These are phyloP conservation scores for Psilocybe cubensis DNA, from an alignment of 768 basidiomycete species.

Conservation along the genomic window DNA sequence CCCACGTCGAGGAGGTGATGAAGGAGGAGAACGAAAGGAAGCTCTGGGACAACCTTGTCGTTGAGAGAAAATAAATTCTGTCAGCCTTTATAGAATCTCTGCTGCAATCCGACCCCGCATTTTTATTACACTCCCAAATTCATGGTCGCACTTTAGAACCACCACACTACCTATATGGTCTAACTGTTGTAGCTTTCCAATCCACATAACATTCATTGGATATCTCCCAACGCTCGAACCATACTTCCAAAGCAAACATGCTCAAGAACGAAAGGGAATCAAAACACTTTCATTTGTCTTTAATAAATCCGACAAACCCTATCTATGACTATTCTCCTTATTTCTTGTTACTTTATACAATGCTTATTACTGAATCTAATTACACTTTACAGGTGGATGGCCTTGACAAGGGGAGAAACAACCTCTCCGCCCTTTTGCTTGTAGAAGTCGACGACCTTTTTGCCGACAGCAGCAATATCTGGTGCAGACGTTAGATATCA, in stretches of 20 bases:
- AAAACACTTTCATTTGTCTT: not conserved
- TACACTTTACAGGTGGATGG: conserved; percentile 42
- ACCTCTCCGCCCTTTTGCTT: conserved; percentile 73
- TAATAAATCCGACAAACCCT: not conserved
- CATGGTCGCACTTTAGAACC: not conserved
- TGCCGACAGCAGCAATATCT: conserved; percentile 81
- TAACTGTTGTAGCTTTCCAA: not conserved
- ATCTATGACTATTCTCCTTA: not conserved
- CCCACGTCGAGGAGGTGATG: conserved; percentile 72
- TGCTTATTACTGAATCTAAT: not conserved
- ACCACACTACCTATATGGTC: not conserved
- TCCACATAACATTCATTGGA: not conserved
- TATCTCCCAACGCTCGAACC: too few relatives aligned
- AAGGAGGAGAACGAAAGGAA: conserved; percentile 78
- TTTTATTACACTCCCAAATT: not conserved
- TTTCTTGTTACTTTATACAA: not conserved
- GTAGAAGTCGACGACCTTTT: conserved; percentile 90
- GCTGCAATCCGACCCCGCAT: conserved; percentile 2
- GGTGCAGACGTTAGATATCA: conserved; percentile 7
- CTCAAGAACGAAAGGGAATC: not conserved
- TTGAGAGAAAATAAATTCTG: conserved; percentile 64
- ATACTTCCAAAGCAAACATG: not conserved
- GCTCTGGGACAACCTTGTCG: conserved; percentile 79
- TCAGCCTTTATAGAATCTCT: conserved; percentile 12
- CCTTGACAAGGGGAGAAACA: conserved; percentile 77